These are phyloP conservation scores for Forsythia viridissima DNA, from an alignment of 257 asterid genomes.

Conservation along the genomic window DNA sequence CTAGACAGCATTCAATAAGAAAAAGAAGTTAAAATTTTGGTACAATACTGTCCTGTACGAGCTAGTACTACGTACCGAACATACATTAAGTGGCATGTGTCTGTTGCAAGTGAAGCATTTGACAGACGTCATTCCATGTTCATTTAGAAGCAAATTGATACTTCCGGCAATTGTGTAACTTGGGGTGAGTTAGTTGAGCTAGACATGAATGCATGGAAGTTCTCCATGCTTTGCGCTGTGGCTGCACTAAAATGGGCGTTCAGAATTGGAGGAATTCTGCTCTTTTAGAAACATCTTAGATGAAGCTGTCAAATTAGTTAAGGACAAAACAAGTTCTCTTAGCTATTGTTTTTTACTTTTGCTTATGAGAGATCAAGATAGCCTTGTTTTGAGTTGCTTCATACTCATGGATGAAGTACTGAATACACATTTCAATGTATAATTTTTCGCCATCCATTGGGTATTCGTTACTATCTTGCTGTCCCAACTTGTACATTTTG, in stretches of 20 bases:
- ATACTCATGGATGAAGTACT: too few species aligned
- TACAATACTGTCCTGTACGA: not conserved
- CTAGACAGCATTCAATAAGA: not conserved
- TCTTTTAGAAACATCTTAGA: not conserved
- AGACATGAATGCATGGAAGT: too few species aligned
- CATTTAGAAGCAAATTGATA: not conserved
- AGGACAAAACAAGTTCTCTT: not conserved
- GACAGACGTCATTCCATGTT: not conserved
- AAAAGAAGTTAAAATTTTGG: not conserved
- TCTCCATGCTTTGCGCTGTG: not conserved
- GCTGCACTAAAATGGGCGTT: not conserved
- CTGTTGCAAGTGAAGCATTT: not conserved
- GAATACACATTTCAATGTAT: too few species aligned
- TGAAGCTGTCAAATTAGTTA: not conserved
- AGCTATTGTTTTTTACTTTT: not conserved
- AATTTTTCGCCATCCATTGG: too few species aligned
- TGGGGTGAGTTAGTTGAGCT: too few species aligned
- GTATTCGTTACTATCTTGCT: too few species aligned
- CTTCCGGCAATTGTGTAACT: not conserved
- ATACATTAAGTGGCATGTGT: not conserved
- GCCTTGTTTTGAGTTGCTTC: not conserved
- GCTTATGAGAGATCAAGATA: not conserved
- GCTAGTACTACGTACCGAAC: not conserved
- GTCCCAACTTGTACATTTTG: too few species aligned
- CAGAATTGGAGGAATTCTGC: not conserved